A percentile compares a stretch with the other conserved stretches of the same genome.
Evolutionary conservation across 257 asterid species (phyloP).

Genomic region (Coffea canephora): DNA sequence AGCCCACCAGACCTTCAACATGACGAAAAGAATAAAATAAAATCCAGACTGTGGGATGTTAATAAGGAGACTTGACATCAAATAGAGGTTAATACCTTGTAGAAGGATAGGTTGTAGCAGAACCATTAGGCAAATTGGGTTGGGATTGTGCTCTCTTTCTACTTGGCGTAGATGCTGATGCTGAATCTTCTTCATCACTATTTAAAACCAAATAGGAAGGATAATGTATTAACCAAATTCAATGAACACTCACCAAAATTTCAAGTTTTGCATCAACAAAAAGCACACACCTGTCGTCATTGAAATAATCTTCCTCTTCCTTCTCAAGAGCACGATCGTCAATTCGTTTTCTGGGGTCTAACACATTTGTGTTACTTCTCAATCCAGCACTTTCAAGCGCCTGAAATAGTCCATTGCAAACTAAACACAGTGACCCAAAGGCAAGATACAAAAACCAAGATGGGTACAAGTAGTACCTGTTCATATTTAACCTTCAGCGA

Average conservation of each 20-base stretch:
- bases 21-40: constrained; percentile 14
- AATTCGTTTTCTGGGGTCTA: constrained; percentile 72
- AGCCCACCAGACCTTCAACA: constrained; percentile 78
- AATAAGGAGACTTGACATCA: not conserved
- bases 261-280: constrained; percentile 2
- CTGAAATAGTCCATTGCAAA: constrained; percentile 38
- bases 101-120: constrained; percentile 42
- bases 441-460: constrained; percentile 1
- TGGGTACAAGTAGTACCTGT: constrained; percentile 52
- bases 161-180: constrained; percentile 57
- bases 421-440: constrained; percentile 15
- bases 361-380: constrained; percentile 41
- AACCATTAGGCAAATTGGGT: constrained; percentile 58
- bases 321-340: constrained; percentile 93
- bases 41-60: not conserved
- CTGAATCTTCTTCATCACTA: constrained; percentile 97
- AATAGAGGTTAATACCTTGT: constrained; percentile 39
- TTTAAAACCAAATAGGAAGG: constrained; percentile 19
- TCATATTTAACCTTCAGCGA: constrained; percentile 85
- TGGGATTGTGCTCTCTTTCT: constrained; percentile 41
- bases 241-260: not conserved
- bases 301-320: constrained; percentile 95
- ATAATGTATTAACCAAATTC: not conserved
- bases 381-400: constrained; percentile 60
- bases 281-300: constrained; percentile 78